phyloP scores from a whole-genome alignment of 2,329 filamentous ascomycete genomes.

The Ampelomyces quisqualis region DNA sequence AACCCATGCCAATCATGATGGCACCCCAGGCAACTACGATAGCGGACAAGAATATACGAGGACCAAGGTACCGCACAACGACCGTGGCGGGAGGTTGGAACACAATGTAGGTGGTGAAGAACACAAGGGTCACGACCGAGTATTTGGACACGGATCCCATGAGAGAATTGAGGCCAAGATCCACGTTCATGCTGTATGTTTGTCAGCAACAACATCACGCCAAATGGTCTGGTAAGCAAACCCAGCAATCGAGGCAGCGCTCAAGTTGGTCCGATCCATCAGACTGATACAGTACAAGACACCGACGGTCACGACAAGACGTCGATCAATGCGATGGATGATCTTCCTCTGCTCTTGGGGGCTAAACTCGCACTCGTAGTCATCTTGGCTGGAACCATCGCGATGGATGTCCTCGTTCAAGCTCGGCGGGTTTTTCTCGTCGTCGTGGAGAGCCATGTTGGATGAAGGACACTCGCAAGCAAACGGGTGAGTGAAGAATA shows the following conservation, averaged over 20 bases:
- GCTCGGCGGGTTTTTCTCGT: conserved; percentile 25
- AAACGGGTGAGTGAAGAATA: neutral
- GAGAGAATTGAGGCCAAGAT: conserved; percentile 36
- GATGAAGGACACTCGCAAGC: conserved; percentile 1
- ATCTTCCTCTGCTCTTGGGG: conserved; percentile 66
- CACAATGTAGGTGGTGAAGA: conserved; percentile 48
- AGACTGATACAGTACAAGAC: conserved; percentile 72
- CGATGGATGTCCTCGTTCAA: conserved; percentile 30
- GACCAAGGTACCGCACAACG: conserved; percentile 46
- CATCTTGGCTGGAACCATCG: conserved; percentile 23
- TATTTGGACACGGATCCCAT: conserved; percentile 38
- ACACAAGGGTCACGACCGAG: conserved; percentile 61
- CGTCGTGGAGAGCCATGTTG: conserved; percentile 26
- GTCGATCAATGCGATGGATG: conserved; percentile 66
- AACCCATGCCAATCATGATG: conserved; percentile 50
- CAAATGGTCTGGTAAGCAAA: conserved; percentile 25
- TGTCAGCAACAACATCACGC: conserved; percentile 23
- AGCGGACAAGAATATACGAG: conserved; percentile 38
- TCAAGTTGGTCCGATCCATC: conserved; percentile 78
- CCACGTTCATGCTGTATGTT: conserved; percentile 42
- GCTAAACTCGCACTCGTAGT: conserved; percentile 51
- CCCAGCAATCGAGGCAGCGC: conserved; percentile 71
- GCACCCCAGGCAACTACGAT: conserved; percentile 46
- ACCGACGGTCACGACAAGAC: conserved; percentile 51
- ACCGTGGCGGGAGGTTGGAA: conserved; percentile 47